Percentiles rank a stretch among this genome's conserved stretches.
Conservation (phyloP, 768 basidiomycete genomes). For the Auriscalpium microsporum region DNA sequence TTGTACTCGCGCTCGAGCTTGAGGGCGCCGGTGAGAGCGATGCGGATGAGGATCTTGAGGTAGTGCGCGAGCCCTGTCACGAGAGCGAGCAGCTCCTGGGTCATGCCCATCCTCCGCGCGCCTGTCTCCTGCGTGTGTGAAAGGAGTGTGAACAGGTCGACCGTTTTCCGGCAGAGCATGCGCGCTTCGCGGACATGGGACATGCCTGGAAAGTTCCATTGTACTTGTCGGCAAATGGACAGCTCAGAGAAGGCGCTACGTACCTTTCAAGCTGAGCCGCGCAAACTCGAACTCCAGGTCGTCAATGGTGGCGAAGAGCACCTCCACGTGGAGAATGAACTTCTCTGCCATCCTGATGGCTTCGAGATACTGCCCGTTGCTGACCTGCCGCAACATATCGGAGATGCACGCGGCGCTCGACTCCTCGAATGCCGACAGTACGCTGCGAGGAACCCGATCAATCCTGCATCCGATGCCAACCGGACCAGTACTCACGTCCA, state of each 20-base stretch:
- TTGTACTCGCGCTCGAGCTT: constrained; percentile 90
- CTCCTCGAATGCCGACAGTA: constrained; percentile 96
- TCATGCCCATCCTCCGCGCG: constrained; percentile 88
- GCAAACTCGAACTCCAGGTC: constrained; percentile 89
- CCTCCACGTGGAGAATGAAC: constrained; percentile 97
- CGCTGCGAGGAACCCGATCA: constrained; percentile 34
- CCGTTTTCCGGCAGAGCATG: constrained; percentile 97
- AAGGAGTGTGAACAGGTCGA: constrained; percentile 92
- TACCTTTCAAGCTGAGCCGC: constrained; percentile 77
- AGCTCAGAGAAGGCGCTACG: constrained; percentile 14
- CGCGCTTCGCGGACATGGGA: constrained; percentile 97
- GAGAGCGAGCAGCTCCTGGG: constrained; percentile 90
- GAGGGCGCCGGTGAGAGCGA: constrained; percentile 90
- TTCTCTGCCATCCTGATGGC: constrained; percentile 98
- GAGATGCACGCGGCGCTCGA: constrained; percentile 99
- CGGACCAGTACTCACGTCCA: constrained; percentile 68
- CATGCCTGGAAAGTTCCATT: constrained; percentile 54
- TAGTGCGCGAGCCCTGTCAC: constrained; percentile 99
- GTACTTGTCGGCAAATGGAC: not conserved
- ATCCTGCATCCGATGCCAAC: not conserved
- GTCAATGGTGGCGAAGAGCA: constrained; percentile 93
- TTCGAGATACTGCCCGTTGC: constrained; percentile 91
- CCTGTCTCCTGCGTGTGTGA: constrained; percentile 95
- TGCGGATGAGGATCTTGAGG: constrained; percentile 97
- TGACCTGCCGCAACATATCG: constrained; percentile 96